Conservation (phyloP, 1,139 yeast genomes). For the Candida tropicalis region DNA sequence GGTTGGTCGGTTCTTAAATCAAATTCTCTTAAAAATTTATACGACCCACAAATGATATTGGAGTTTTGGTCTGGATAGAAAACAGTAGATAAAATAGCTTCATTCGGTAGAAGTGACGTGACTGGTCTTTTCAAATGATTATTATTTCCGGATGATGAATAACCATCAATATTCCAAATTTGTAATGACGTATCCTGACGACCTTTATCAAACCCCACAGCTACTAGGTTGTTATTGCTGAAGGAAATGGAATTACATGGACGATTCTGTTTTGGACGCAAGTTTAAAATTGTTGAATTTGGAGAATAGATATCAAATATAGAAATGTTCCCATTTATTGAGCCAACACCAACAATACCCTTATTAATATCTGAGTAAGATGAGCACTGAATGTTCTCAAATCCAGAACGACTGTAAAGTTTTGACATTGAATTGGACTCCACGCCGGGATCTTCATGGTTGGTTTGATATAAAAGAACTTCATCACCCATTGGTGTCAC, state of each 20-base stretch:
- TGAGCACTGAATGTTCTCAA: constrained; percentile 71
- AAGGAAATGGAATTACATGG: constrained; percentile 79
- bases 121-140: constrained; percentile 57
- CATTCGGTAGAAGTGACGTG: constrained; percentile 68
- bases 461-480: constrained; percentile 60
- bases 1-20: constrained; percentile 76
- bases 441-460: constrained; percentile 37
- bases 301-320: constrained; percentile 58
- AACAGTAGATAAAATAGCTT: constrained; percentile 67
- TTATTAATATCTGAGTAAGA: constrained; percentile 59
- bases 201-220: constrained; percentile 79
- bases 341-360: constrained; percentile 75
- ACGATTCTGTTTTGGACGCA: constrained; percentile 68
- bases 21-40: constrained; percentile 75
- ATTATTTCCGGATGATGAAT: constrained; percentile 41
- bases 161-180: constrained; percentile 78
- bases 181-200: constrained; percentile 78
- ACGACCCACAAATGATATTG: constrained; percentile 70
- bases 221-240: constrained; percentile 65
- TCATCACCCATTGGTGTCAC: constrained; percentile 73
- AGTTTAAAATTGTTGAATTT: constrained; percentile 42
- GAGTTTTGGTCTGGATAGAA: constrained; percentile 65
- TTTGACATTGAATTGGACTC: constrained; percentile 48
- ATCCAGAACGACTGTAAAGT: constrained; percentile 58
- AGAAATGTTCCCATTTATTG: constrained; percentile 67